These are phyloP conservation scores for Metschnikowia borealis DNA, from an alignment of 805 yeast species.

Conservation along the genomic window DNA sequence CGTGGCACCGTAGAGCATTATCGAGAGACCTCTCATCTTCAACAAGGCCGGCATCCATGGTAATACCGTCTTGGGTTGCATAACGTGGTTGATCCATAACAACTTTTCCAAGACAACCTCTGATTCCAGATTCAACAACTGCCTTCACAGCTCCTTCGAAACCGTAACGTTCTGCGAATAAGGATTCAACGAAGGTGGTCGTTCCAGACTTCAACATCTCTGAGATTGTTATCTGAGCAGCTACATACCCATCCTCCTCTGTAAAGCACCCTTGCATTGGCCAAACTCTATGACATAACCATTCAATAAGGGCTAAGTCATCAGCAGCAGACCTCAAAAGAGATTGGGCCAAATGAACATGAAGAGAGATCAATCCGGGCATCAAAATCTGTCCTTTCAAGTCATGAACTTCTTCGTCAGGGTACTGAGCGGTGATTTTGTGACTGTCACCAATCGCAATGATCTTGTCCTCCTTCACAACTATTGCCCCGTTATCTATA, in stretches of 20 bases:
- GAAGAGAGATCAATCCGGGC: constrained; percentile 15
- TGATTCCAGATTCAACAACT: constrained; percentile 14
- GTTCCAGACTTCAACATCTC: constrained; percentile 17
- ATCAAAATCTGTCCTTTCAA: constrained; percentile 11
- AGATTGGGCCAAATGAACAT: constrained; percentile 16
- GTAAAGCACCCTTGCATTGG: constrained; percentile 15
- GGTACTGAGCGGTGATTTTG: constrained; percentile 2
- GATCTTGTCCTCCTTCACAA: constrained; percentile 10
- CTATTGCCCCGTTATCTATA: constrained; percentile 12
- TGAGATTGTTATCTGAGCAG: constrained; percentile 15
- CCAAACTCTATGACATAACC: constrained; percentile 15
- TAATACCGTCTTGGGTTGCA: constrained; percentile 15
- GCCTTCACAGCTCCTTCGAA: constrained; percentile 15
- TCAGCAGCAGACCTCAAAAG: constrained; percentile 14
- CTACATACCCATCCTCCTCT: constrained; percentile 15
- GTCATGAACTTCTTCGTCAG: constrained; percentile 5
- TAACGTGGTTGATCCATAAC: constrained; percentile 18
- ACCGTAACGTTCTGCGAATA: constrained; percentile 16
- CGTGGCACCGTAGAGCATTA: constrained; percentile 10
- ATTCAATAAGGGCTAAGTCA: constrained; percentile 14
- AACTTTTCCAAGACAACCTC: constrained; percentile 16
- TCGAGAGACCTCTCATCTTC: constrained; percentile 12
- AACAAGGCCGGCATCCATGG: constrained; percentile 14
- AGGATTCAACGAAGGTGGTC: constrained; percentile 15
- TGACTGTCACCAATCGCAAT: constrained; percentile 10